Percentiles rank a stretch among this genome's conserved stretches.
phyloP scores from a whole-genome alignment of 805 yeast species.

The Danielia oregonensis region DNA sequence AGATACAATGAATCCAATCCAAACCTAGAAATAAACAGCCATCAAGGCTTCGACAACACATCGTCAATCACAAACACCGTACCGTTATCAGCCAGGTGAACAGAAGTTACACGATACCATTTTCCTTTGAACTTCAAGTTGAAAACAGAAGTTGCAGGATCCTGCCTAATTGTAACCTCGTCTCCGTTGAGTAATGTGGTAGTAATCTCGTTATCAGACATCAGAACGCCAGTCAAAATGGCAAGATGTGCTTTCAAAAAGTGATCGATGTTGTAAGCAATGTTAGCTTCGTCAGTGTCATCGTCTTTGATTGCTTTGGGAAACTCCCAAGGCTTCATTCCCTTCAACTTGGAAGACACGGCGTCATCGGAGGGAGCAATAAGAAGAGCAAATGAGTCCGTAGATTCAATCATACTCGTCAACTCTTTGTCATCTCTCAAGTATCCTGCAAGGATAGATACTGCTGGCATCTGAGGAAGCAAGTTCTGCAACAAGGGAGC shows the following conservation, averaged over 20 bases:
- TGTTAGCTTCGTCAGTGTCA: constrained; percentile 32
- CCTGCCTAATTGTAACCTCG: constrained; percentile 19
- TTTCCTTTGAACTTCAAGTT: constrained; percentile 11
- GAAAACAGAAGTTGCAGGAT: constrained; percentile 14
- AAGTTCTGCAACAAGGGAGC: constrained; percentile 28
- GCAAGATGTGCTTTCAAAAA: constrained; percentile 62
- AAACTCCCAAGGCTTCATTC: constrained; percentile 81
- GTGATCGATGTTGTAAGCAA: constrained; percentile 48
- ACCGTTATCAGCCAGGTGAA: constrained; percentile 37
- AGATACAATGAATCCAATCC: neutral
- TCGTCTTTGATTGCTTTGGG: constrained; percentile 48
- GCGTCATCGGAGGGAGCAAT: constrained; percentile 73
- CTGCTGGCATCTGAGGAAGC: constrained; percentile 33
- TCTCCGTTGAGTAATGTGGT: constrained; percentile 20
- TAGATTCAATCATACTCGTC: constrained; percentile 43
- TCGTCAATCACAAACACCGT: constrained; percentile 35
- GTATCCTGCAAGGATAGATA: constrained; percentile 65
- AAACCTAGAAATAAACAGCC: constrained; percentile 1
- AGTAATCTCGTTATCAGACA: constrained; percentile 6
- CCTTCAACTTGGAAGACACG: constrained; percentile 33
- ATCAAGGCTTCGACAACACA: constrained; percentile 24
- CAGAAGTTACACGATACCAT: constrained; percentile 22
- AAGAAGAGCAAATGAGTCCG: constrained; percentile 43
- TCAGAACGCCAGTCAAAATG: constrained; percentile 1
- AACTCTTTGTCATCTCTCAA: constrained; percentile 59